Conservation (phyloP, 2,329 filamentous ascomycete species). For the Aspergillus hortae region DNA sequence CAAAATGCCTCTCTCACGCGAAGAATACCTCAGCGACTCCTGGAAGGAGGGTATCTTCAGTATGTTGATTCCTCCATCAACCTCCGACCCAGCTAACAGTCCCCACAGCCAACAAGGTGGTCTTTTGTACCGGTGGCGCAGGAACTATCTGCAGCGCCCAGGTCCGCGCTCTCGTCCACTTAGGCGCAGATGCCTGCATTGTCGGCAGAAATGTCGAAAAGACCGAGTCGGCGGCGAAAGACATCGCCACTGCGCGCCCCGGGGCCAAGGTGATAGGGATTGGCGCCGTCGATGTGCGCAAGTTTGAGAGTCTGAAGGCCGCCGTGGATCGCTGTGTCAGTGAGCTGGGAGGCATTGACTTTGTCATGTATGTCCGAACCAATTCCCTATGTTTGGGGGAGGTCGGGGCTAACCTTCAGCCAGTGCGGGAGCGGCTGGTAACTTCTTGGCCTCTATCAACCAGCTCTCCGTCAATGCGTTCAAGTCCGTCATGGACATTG, state of each 20-base stretch:
- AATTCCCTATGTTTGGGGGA: not conserved
- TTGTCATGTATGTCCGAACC: slow-evolving; percentile 69
- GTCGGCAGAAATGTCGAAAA: slow-evolving; percentile 86
- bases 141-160: slow-evolving; percentile 93
- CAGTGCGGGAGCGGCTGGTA: slow-evolving; percentile 90
- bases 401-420: slow-evolving; percentile 12
- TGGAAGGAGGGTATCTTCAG: slow-evolving; percentile 88
- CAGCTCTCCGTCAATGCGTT: slow-evolving; percentile 85
- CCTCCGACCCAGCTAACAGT: slow-evolving; percentile 6
- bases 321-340: slow-evolving; percentile 76
- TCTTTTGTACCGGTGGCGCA: slow-evolving; percentile 92
- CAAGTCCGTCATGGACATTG: slow-evolving; percentile 94
- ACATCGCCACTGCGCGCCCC: slow-evolving; percentile 73
- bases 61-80: slow-evolving; percentile 38
- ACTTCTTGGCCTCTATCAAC: slow-evolving; percentile 84
- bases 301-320: slow-evolving; percentile 63
- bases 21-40: slow-evolving; percentile 67
- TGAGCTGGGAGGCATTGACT: slow-evolving; percentile 86
- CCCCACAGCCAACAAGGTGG: slow-evolving; percentile 70
- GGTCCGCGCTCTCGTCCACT: slow-evolving; percentile 82
- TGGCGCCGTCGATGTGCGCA: slow-evolving; percentile 70
- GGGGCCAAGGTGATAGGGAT: slow-evolving; percentile 86
- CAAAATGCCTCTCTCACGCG: not conserved
- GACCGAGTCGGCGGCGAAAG: slow-evolving; percentile 74
- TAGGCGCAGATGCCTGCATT: slow-evolving; percentile 92